These are phyloP conservation scores for Nicotiana rustica DNA, from an alignment of 305 asterid genomes.

Conservation along the genomic window DNA sequence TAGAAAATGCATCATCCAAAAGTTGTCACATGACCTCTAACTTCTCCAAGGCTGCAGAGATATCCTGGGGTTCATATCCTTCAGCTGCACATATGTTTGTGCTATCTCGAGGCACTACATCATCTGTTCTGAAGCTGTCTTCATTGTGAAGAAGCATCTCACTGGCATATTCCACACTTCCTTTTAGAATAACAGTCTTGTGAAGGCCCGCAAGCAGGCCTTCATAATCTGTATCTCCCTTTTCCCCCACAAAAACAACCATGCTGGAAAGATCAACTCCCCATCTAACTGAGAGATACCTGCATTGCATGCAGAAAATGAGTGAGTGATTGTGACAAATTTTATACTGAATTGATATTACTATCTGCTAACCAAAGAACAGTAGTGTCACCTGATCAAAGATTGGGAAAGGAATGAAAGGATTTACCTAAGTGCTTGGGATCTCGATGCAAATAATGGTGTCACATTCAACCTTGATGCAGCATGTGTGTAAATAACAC, in stretches of 20 bases:
- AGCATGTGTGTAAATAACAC: constrained; percentile 59
- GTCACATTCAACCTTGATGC: constrained; percentile 59
- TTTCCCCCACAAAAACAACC: constrained; percentile 67
- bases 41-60: constrained; percentile 59
- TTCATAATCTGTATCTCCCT: constrained; percentile 71
- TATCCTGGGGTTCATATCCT: constrained; percentile 59
- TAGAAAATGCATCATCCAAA: background rate
- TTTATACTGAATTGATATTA: constrained; percentile 6
- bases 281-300: constrained; percentile 71
- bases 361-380: constrained; percentile 18
- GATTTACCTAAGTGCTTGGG: constrained; percentile 64
- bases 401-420: constrained; percentile 24
- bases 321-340: background rate
- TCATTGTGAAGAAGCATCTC: constrained; percentile 53
- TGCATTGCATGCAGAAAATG: constrained; percentile 40
- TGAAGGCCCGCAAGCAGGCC: constrained; percentile 68
- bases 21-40: constrained; percentile 43
- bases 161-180: constrained; percentile 53
- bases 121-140: constrained; percentile 52
- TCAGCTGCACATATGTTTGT: constrained; percentile 49
- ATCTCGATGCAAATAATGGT: constrained; percentile 69
- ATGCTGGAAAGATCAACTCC: constrained; percentile 59
- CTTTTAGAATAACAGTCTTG: constrained; percentile 66
- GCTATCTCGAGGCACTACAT: constrained; percentile 46
- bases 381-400: constrained; percentile 5